A percentile compares a stretch with the other conserved stretches of the same genome.
These are phyloP conservation scores for Triadica sebifera DNA, from an alignment of 345 rosid genomes.

Conservation along the genomic window DNA sequence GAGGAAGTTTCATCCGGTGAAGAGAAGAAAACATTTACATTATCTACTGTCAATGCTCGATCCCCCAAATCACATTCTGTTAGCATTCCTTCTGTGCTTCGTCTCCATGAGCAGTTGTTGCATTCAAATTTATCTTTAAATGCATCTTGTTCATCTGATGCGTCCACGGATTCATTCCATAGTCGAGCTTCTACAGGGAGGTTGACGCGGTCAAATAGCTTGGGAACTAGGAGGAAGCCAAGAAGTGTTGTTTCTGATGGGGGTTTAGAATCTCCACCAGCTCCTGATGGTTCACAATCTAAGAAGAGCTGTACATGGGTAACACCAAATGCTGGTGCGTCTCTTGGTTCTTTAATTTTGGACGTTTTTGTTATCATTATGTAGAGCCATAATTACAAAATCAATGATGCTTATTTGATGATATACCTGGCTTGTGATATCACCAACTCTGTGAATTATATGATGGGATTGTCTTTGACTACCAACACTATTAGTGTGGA, in stretches of 20 bases:
- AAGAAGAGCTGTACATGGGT: slow-evolving; percentile 90
- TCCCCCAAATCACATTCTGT: slow-evolving; percentile 51
- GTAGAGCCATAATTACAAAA: background rate
- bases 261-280: slow-evolving; percentile 57
- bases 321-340: slow-evolving; percentile 74
- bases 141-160: slow-evolving; percentile 93
- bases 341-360: slow-evolving; percentile 15
- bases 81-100: slow-evolving; percentile 57
- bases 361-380: background rate
- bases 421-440: background rate
- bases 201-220: slow-evolving; percentile 51
- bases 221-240: slow-evolving; percentile 59
- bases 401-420: background rate
- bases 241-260: slow-evolving; percentile 74
- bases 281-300: slow-evolving; percentile 42
- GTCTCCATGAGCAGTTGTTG: slow-evolving; percentile 63
- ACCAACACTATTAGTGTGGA: background rate
- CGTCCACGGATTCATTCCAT: slow-evolving; percentile 81
- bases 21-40: slow-evolving; percentile 38
- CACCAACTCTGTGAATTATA: background rate
- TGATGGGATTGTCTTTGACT: too few relatives aligned
- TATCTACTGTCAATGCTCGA: slow-evolving; percentile 34
- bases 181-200: slow-evolving; percentile 82
- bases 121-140: slow-evolving; percentile 64
- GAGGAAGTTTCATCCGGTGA: slow-evolving; percentile 29